Conservation (phyloP, 768 basidiomycete genomes). For the Serendipita sp. region DNA sequence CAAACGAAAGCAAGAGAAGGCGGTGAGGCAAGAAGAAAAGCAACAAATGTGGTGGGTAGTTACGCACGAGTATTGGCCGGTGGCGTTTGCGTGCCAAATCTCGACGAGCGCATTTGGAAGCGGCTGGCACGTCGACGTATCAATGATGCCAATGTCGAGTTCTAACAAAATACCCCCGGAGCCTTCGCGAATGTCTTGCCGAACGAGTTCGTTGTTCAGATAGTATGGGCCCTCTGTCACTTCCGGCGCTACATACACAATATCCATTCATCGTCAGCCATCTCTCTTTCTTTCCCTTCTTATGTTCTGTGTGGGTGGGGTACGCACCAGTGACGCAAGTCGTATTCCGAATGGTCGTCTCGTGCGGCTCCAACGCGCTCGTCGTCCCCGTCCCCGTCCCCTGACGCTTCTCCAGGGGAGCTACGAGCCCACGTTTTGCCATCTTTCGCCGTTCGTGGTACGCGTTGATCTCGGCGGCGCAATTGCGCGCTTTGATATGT, state of each 20-base stretch:
- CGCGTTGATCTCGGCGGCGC: not conserved
- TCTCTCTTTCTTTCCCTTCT: not conserved
- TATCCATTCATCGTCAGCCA: not conserved
- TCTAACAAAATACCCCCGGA: slow-evolving; percentile 22
- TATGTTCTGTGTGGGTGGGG: not conserved
- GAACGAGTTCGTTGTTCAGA: slow-evolving; percentile 20
- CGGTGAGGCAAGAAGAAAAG: not conserved
- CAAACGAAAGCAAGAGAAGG: not conserved
- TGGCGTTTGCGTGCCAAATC: slow-evolving; percentile 18
- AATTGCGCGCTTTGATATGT: not conserved
- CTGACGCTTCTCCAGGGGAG: not conserved
- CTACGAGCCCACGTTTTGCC: not conserved
- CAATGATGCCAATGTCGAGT: slow-evolving; percentile 26
- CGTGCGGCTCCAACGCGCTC: not conserved
- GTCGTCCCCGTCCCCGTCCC: not conserved
- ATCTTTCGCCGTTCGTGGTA: not conserved
- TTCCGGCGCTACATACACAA: slow-evolving; percentile 16
- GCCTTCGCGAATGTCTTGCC: slow-evolving; percentile 19
- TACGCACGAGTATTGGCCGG: slow-evolving; percentile 14
- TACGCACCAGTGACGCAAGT: slow-evolving; percentile 4
- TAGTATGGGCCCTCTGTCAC: slow-evolving; percentile 19
- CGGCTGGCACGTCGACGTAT: slow-evolving; percentile 25
- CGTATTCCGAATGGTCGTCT: not conserved
- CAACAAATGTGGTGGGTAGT: no score
- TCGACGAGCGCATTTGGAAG: slow-evolving; percentile 24